phyloP scores from a whole-genome alignment of 2,329 filamentous ascomycete genomes.

The Xylaria sp. region DNA sequence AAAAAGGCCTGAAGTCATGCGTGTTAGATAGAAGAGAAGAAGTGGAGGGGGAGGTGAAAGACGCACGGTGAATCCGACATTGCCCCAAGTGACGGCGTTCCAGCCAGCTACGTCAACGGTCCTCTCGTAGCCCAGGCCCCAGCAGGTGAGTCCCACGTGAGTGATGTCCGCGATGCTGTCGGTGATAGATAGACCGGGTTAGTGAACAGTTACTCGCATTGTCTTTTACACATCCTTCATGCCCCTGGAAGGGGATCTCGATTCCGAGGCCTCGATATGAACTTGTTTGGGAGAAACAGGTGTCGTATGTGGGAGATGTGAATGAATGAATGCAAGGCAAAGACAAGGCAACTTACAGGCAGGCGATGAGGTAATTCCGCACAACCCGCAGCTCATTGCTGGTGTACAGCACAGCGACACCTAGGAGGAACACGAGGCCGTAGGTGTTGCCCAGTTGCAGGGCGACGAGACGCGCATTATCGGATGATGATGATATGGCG shows the following conservation, averaged over 20 bases:
- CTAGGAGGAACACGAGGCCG: conserved; percentile 72
- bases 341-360: conserved; percentile 57
- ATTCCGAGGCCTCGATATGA: too few relatives aligned
- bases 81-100: conserved; percentile 80
- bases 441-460: conserved; percentile 78
- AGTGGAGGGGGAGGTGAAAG: not conserved
- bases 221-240: not conserved
- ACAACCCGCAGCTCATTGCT: conserved; percentile 74
- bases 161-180: conserved; percentile 70
- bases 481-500: conserved; percentile 52
- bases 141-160: conserved; percentile 71
- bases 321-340: not conserved
- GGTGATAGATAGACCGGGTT: not conserved
- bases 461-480: conserved; percentile 66
- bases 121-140: conserved; percentile 66
- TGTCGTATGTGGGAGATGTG: too few relatives aligned
- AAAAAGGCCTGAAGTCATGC: conserved; percentile 44
- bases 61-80: conserved; percentile 73
- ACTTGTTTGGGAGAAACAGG: not conserved
- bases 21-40: conserved; percentile 4
- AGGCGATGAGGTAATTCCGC: conserved; percentile 72
- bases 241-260: not conserved
- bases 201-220: not conserved
- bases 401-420: conserved; percentile 70
- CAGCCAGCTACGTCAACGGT: conserved; percentile 66